Percentiles rank a stretch among this genome's conserved stretches.
These are phyloP conservation scores for Lonicera japonica DNA, from an alignment of 129 eudicot species.

Conservation along the genomic window DNA sequence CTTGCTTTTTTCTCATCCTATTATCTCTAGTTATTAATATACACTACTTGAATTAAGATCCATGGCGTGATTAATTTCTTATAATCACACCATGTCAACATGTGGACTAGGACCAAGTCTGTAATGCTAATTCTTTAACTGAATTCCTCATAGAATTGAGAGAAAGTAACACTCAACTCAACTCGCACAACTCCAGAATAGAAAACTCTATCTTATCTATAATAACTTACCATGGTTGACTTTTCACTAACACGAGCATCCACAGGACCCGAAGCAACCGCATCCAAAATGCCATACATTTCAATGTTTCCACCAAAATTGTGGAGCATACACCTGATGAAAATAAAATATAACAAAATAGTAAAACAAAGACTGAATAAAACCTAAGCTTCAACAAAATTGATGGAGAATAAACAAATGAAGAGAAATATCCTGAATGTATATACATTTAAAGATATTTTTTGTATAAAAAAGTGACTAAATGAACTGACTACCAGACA, in stretches of 20 bases:
- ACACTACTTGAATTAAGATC: no score
- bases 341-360: conserved; percentile 2
- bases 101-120: no score
- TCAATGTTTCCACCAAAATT: conserved; percentile 97
- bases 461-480: neutral
- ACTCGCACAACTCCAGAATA: no score
- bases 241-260: conserved; percentile 79
- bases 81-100: no score
- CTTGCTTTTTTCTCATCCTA: no score
- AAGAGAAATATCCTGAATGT: neutral
- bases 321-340: conserved; percentile 97
- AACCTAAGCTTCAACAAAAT: neutral
- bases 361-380: neutral
- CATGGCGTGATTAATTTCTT: no score
- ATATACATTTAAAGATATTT: neutral
- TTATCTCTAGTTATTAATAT: no score
- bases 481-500: conserved; percentile 53
- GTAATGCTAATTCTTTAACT: no score
- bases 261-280: conserved; percentile 83
- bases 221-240: conserved; percentile 71
- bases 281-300: conserved; percentile 92
- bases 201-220: no score
- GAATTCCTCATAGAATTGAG: no score
- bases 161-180: no score
- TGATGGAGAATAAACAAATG: neutral